These are phyloP conservation scores for Starmerella potacharoeniae DNA, from an alignment of 805 yeast genomes.

Conservation along the genomic window DNA sequence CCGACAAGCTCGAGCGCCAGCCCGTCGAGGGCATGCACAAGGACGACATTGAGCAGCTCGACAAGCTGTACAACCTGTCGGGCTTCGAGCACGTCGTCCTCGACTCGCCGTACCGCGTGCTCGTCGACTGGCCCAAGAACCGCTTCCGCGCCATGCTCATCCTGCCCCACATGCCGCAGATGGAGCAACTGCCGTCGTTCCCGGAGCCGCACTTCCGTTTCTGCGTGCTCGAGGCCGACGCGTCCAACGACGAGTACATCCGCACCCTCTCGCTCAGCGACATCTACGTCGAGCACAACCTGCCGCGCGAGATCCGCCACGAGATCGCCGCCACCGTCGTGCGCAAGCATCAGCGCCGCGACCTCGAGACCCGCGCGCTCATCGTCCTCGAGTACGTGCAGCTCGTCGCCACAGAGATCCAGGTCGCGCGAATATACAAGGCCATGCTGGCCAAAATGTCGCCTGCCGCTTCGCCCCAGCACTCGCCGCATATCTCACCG, in stretches of 20 bases:
- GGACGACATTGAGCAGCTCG: slow-evolving; percentile 36
- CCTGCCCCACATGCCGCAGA: slow-evolving; percentile 39
- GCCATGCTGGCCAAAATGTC: slow-evolving; percentile 30
- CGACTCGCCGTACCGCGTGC: slow-evolving; percentile 51
- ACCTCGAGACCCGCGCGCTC: slow-evolving; percentile 29
- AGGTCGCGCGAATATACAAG: slow-evolving; percentile 52
- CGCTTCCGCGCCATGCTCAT: slow-evolving; percentile 52
- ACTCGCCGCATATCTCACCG: slow-evolving; percentile 11
- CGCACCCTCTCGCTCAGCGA: slow-evolving; percentile 37
- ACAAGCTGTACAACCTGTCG: slow-evolving; percentile 40
- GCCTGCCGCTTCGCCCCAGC: slow-evolving; percentile 6
- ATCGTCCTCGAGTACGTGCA: slow-evolving; percentile 41
- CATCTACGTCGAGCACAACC: slow-evolving; percentile 47
- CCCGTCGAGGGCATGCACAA: slow-evolving; percentile 20
- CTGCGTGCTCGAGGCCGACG: slow-evolving; percentile 32
- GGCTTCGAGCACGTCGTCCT: slow-evolving; percentile 35
- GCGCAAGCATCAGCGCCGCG: slow-evolving; percentile 9
- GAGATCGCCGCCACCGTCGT: slow-evolving; percentile 33
- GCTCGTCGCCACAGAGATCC: slow-evolving; percentile 48
- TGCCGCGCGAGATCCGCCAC: slow-evolving; percentile 32
- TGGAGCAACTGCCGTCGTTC: slow-evolving; percentile 27
- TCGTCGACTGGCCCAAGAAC: slow-evolving; percentile 56
- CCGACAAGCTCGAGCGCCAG: slow-evolving; percentile 12
- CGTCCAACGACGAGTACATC: slow-evolving; percentile 38
- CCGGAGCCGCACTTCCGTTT: slow-evolving; percentile 29